These are phyloP conservation scores for Fusarium sambucinum DNA, from an alignment of 2,329 filamentous ascomycete genomes.

Conservation along the genomic window DNA sequence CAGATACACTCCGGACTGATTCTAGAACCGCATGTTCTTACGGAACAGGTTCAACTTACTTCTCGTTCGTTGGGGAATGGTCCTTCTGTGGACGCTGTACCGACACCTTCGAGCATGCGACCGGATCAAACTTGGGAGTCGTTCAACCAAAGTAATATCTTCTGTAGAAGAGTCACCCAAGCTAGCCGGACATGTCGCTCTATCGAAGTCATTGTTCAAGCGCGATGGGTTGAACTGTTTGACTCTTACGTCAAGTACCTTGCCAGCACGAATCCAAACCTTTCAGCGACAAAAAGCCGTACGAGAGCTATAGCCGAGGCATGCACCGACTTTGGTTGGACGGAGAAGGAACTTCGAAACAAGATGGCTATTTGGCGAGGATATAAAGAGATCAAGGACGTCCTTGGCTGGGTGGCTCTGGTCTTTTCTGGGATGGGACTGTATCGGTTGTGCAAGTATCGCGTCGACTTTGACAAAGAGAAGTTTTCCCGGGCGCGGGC, in stretches of 20 bases:
- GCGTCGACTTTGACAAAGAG: background rate
- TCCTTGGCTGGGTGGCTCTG: background rate
- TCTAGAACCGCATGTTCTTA: background rate
- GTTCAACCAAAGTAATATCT: background rate
- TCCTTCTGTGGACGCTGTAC: rapidly evolving
- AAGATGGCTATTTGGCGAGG: slow-evolving; percentile 11
- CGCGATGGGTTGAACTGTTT: slow-evolving; percentile 6
- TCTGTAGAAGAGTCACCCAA: background rate
- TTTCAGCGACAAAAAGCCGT: background rate
- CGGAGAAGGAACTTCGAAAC: slow-evolving; percentile 4
- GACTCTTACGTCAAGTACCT: slow-evolving; percentile 5
- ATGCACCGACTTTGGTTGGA: slow-evolving; percentile 2
- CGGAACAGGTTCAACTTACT: background rate
- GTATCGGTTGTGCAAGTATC: slow-evolving; percentile 5
- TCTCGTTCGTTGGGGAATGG: background rate
- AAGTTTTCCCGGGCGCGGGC: background rate
- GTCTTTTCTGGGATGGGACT: slow-evolving; percentile 4
- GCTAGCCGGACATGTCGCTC: background rate
- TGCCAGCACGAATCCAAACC: background rate
- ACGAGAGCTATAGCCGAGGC: slow-evolving; percentile 8
- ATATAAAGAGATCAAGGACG: slow-evolving; percentile 10
- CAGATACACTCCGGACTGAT: slow-evolving; percentile 2
- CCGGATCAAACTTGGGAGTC: background rate
- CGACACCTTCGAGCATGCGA: background rate
- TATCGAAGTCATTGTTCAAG: slow-evolving; percentile 5